A percentile compares a stretch with the other conserved stretches of the same genome.
These are phyloP conservation scores for Pichia sp. DNA, from an alignment of 1,139 yeast species.

Conservation along the genomic window DNA sequence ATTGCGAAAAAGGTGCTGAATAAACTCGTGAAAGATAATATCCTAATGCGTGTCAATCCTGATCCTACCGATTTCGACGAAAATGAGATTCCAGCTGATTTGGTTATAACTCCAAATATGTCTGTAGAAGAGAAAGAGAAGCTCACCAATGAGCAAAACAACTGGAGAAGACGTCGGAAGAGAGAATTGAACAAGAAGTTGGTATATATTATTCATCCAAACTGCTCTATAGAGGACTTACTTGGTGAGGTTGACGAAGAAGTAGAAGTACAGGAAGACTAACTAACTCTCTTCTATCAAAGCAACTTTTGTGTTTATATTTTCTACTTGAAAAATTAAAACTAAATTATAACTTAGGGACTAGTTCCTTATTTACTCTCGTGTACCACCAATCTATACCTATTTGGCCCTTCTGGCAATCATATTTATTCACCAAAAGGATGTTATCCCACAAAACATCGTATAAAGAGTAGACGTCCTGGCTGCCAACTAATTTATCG, in stretches of 20 bases:
- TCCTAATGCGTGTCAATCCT: conserved; percentile 77
- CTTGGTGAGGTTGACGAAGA: conserved; percentile 27
- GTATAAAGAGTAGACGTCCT: conserved; percentile 35
- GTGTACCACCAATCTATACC: conserved; percentile 58
- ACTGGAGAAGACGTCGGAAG: conserved; percentile 23
- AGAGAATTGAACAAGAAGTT: conserved; percentile 33
- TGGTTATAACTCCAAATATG: conserved; percentile 24
- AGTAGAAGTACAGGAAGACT: conserved; percentile 17
- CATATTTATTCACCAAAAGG: conserved; percentile 42
- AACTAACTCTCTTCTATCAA: background rate
- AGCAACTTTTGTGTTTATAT: no score
- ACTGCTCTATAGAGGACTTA: conserved; percentile 68
- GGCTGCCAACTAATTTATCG: conserved; percentile 24
- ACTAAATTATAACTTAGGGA: conserved; percentile 13
- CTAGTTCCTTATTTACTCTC: conserved; percentile 9
- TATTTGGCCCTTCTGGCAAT: conserved; percentile 54
- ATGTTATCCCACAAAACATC: conserved; percentile 38
- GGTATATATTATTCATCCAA: conserved; percentile 83
- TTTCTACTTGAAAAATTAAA: background rate
- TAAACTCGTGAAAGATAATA: conserved; percentile 79
- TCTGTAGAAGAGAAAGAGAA: conserved; percentile 30
- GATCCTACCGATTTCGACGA: conserved; percentile 41
- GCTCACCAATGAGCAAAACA: conserved; percentile 27
- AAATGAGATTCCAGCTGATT: conserved; percentile 24
- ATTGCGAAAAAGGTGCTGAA: conserved; percentile 77